Conservation (phyloP, 495 filamentous ascomycete genomes). For the Hyaloscypha finlandica region DNA sequence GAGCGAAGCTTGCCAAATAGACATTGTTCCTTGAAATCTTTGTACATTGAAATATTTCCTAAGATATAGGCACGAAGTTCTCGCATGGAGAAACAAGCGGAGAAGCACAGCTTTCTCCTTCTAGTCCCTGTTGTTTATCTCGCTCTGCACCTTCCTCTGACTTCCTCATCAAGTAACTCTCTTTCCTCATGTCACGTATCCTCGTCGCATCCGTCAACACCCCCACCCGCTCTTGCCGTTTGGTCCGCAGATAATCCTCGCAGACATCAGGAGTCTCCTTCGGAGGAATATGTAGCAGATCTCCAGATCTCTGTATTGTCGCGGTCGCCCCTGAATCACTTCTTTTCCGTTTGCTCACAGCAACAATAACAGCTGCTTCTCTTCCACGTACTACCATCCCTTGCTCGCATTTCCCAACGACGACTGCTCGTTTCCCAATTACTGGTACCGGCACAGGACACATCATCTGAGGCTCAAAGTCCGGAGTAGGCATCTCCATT, state of each 20-base stretch:
- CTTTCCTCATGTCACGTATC: slow-evolving; percentile 9
- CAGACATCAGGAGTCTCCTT: background rate
- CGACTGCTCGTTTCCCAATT: background rate
- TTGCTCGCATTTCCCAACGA: background rate
- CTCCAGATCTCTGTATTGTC: background rate
- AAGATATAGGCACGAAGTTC: slow-evolving; percentile 3
- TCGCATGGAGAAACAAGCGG: background rate
- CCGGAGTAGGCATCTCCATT: background rate
- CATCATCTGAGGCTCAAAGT: background rate
- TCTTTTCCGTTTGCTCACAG: slow-evolving; percentile 8
- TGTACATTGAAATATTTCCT: background rate
- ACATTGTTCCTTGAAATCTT: background rate
- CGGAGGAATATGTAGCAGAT: background rate
- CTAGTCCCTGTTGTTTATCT: background rate
- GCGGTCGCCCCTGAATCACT: background rate
- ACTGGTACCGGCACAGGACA: background rate
- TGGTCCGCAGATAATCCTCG: background rate
- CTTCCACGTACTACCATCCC: slow-evolving; percentile 7
- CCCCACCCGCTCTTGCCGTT: background rate
- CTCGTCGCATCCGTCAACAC: background rate
- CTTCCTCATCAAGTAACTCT: background rate
- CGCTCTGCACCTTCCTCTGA: background rate
- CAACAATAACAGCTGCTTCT: slow-evolving; percentile 17
- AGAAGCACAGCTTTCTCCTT: slow-evolving; percentile 3
- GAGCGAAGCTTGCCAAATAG: background rate